These are phyloP conservation scores for Aspergillus ostianus DNA, from an alignment of 495 filamentous ascomycete genomes.

Conservation along the genomic window DNA sequence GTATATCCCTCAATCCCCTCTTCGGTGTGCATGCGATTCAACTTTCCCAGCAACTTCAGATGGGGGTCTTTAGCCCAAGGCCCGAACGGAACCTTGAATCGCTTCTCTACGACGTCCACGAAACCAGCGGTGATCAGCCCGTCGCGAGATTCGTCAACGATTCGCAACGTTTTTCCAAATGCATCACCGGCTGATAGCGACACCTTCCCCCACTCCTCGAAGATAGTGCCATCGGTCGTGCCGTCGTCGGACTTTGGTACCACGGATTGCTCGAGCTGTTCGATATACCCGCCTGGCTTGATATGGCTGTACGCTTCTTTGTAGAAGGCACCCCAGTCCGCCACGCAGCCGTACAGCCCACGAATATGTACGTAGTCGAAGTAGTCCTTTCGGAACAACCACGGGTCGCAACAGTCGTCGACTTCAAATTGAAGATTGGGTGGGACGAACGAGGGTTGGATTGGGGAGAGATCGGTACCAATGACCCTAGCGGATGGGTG, in stretches of 20 bases:
- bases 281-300: neutral
- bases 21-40: neutral
- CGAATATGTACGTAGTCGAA: constrained; percentile 29
- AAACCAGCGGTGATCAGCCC: neutral
- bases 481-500: constrained; percentile 25
- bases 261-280: constrained; percentile 3
- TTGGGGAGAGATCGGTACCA: constrained; percentile 50
- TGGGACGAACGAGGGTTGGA: constrained; percentile 43
- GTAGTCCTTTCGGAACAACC: constrained; percentile 19
- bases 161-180: constrained; percentile 3
- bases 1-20: constrained; percentile 4
- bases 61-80: neutral
- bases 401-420: constrained; percentile 34
- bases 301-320: neutral
- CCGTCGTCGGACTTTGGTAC: constrained; percentile 3
- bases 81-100: constrained; percentile 2
- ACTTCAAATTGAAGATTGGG: constrained; percentile 34
- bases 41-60: neutral
- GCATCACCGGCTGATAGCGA: neutral
- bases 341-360: constrained; percentile 2
- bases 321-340: constrained; percentile 4
- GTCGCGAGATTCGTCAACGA: neutral
- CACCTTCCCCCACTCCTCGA: constrained; percentile 2
- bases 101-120: neutral
- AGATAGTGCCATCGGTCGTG: constrained; percentile 1